Evolutionary conservation across 2,329 filamentous ascomycete species (phyloP).

Genomic region (Fusarium heterosporum): DNA sequence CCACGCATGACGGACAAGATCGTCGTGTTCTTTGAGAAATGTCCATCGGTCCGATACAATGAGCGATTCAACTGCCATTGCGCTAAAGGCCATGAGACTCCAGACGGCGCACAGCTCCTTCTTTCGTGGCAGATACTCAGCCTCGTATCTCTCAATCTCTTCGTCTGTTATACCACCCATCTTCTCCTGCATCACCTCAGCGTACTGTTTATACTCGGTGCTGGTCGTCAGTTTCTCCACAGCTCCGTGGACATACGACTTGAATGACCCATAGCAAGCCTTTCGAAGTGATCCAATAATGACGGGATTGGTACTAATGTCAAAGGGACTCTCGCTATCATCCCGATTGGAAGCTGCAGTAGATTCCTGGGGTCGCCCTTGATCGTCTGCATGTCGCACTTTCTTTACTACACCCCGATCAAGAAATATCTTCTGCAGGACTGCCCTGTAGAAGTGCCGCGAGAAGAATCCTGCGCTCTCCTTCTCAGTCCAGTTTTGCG

Average conservation of each 20-base stretch:
- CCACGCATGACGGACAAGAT: slow-evolving; percentile 81
- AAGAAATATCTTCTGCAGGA: slow-evolving; percentile 92
- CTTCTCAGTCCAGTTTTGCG: slow-evolving; percentile 85
- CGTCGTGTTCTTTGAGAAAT: slow-evolving; percentile 81
- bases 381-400: slow-evolving; percentile 56
- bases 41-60: slow-evolving; percentile 93
- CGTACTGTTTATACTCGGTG: slow-evolving; percentile 68
- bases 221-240: slow-evolving; percentile 76
- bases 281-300: slow-evolving; percentile 90
- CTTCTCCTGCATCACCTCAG: slow-evolving; percentile 70
- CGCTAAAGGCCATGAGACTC: slow-evolving; percentile 97
- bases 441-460: slow-evolving; percentile 89
- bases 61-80: slow-evolving; percentile 86
- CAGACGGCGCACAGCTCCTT: slow-evolving; percentile 89
- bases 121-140: slow-evolving; percentile 71
- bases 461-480: slow-evolving; percentile 92
- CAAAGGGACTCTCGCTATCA: slow-evolving; percentile 57
- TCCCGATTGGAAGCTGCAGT: slow-evolving; percentile 27
- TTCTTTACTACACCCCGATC: slow-evolving; percentile 82
- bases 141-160: slow-evolving; percentile 78
- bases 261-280: slow-evolving; percentile 79
- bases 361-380: slow-evolving; percentile 43
- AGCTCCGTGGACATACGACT: slow-evolving; percentile 83
- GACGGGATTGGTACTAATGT: slow-evolving; percentile 77
- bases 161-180: slow-evolving; percentile 78